Base-by-base conservation (phyloP, 352 stramenopile species). In the Pythium folliculosum region DNA sequence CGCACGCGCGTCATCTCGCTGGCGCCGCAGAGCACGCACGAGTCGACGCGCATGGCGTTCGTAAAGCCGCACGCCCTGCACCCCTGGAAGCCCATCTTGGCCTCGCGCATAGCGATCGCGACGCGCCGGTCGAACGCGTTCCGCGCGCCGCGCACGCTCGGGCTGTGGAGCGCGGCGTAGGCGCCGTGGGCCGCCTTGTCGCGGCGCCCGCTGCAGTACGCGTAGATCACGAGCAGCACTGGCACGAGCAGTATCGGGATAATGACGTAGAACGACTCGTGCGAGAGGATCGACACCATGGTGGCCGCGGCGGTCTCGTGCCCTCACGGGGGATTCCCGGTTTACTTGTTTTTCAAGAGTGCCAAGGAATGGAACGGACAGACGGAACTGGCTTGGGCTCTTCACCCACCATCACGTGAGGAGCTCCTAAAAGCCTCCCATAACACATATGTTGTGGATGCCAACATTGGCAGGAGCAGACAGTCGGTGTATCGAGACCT, bases 121-220 rank as follows among this genome's bases (percentile, higher is more conserved):
- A 32, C 27, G 27, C 27, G 27, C 5, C 27, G 53, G 7, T 69
- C 62, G 9, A 69, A 69, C 2, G 53, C 62, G 35, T 63, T 69
- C 14, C 62, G 25, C 37, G 62, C 62, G 12, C 25, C 32, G 43
- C 62, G 62, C 1, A 69, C 53, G 21, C 51, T 69, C 17, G 62
- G 62, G 35, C 62, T 69, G 32, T 51, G 52, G 25, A 69, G 63
- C 47, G 53, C 63, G 6, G 60, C 51, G 50, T 66, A 66, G 17
- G 60, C 60, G 60, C 51, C 49, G 30, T 66, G 47, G 38, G 45
- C 48, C 12, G 47, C 47, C 16, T 48, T 59, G 60, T 66, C 47
- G 22, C 21, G 48, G 48, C 60, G 47, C 14, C 47, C 48, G 17
- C 52, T 59, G 49, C 60, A 66, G 44, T 35, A 66, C 16, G 51